Evolutionary conservation across 2,329 filamentous ascomycete species (phyloP).

Genomic region (Emmonsiellopsis sp.): DNA sequence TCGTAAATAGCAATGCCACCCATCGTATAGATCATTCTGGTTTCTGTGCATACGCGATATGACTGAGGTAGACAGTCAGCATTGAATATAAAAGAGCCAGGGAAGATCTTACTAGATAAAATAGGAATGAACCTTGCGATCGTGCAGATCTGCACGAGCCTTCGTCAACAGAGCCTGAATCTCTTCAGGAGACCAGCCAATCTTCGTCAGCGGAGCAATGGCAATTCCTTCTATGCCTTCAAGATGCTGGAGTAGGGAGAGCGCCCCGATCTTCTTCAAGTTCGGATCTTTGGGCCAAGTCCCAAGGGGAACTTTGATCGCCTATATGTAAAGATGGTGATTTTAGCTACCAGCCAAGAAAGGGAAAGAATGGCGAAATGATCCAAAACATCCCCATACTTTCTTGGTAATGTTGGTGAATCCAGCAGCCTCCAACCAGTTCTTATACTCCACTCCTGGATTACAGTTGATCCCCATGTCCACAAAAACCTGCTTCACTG

Average conservation of each 20-base stretch:
- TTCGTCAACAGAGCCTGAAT: neutral
- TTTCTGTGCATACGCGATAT: neutral
- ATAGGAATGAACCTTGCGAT: neutral
- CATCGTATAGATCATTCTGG: neutral
- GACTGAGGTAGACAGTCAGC: neutral
- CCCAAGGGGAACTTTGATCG: neutral
- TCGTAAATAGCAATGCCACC: too few relatives aligned
- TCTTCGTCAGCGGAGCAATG: neutral
- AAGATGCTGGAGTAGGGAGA: neutral
- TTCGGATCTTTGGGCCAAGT: neutral
- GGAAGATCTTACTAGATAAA: neutral
- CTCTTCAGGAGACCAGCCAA: neutral
- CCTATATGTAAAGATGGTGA: neutral
- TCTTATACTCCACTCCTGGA: constrained; percentile 15
- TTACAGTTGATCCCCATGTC: constrained; percentile 3
- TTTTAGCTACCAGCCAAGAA: neutral
- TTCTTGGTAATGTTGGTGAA: neutral
- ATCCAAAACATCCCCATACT: neutral
- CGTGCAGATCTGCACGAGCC: neutral
- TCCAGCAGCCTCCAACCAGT: constrained; percentile 13
- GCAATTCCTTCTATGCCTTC: neutral
- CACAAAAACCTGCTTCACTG: neutral
- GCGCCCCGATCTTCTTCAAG: neutral
- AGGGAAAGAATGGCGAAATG: too few relatives aligned
- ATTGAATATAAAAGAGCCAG: neutral